Evolutionary conservation across 768 basidiomycete species (phyloP), one percentile per base, ranked within the genome.

Genomic region (Lentinula boryana): DNA sequence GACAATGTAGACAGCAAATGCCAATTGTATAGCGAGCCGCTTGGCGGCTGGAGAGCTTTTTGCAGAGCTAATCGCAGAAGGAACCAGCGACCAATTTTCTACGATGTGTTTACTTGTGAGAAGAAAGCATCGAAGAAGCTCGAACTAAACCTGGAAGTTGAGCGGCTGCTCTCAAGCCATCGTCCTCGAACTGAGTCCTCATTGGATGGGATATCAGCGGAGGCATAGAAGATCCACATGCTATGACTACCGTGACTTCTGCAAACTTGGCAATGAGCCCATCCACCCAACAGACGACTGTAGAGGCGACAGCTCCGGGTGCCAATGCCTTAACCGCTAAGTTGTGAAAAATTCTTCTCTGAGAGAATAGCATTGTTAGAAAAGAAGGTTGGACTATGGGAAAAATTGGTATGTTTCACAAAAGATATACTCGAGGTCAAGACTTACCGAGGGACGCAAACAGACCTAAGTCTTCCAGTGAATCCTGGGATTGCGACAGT

Each of bases 251-350:
- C 21, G 67, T 63, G 12, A 71, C 69, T 53, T 79, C 74, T 35
- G 80, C 77, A 5, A 91, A 67, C 64, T 77, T 83, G 9, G 79
- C 79, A 23, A 91, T 67, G 6, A 89, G 59, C 52, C 80, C 72
- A 60, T 91, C 88, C 9, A 83, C 83, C 85, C 86, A 90, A 65
- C 83, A 89, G 56, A 85, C 71, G n/a, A 80, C 62, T 12, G 76
- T 68, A 3, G 61, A 63, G 9, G 69, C 66, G 16, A 68, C 53
- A 36, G 70, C 51, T n/a, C 60, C 63, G 12, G 63, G 60, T 4
- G 63, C 33, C n/a, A 70, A 43, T 35, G 74, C 69, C 36, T 68
- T 69, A 12, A 74, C 68, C 10, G 79, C 82, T 51, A 82, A 72
- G 33, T 62, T 49, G 56, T 79, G 81, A 65, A 84, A 83, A 40